Evolutionary conservation across 768 basidiomycete genomes (phyloP).

Genomic region (Crucibulum laeve): DNA sequence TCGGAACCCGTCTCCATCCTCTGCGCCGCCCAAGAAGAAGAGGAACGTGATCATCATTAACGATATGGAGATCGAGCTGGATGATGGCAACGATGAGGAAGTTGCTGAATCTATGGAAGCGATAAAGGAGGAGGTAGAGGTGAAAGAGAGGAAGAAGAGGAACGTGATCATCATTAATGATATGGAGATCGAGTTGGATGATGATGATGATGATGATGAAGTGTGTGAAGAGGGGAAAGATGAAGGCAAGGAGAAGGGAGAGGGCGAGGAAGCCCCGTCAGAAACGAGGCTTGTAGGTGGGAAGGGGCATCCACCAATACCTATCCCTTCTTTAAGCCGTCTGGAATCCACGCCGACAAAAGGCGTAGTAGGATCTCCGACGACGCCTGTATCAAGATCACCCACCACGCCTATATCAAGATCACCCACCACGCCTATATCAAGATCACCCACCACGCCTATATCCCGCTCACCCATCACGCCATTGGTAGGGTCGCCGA

Average conservation of each 20-base stretch:
- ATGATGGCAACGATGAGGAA: constrained; percentile 24
- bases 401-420: background rate
- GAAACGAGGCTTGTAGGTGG: background rate
- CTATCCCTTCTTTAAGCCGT: background rate
- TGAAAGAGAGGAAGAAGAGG: constrained; percentile 13
- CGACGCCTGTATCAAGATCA: background rate
- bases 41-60: constrained; percentile 33
- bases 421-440: constrained; percentile 4
- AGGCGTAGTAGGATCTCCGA: too few relatives aligned
- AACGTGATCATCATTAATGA: constrained; percentile 35
- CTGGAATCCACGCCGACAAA: background rate
- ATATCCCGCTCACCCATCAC: constrained; percentile 3
- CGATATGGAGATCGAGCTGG: constrained; percentile 34
- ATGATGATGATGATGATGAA: constrained; percentile 9
- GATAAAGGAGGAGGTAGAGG: background rate
- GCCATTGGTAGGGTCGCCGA: too few relatives aligned
- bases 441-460: constrained; percentile 3
- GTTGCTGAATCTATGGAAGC: background rate
- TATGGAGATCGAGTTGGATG: constrained; percentile 33
- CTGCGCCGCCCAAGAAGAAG: constrained; percentile 11
- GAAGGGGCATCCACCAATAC: too few relatives aligned
- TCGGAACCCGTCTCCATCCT: constrained; percentile 1
- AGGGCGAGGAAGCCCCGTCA: background rate
- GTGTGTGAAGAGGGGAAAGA: constrained; percentile 9
- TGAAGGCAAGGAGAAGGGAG: background rate